phyloP scores from a whole-genome alignment of 1,284 basidiomycete genomes.

The Bondarzewia mesenterica region DNA sequence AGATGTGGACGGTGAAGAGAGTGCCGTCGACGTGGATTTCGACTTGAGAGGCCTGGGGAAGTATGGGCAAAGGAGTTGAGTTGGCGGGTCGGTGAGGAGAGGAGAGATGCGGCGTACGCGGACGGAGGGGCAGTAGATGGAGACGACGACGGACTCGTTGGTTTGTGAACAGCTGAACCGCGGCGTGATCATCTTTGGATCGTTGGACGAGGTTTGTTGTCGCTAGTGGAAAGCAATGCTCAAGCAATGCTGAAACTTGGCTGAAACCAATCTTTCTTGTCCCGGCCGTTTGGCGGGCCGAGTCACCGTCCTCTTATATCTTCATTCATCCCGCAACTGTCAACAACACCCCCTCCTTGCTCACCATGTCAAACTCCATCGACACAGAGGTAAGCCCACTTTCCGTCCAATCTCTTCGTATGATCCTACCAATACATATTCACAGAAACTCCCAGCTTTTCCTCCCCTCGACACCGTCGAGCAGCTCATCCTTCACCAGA shows the following conservation, averaged over 20 bases:
- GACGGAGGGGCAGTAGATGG: slow-evolving; percentile 69
- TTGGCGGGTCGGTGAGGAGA: slow-evolving; percentile 12
- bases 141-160: slow-evolving; percentile 46
- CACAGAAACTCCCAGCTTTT: slow-evolving; percentile 60
- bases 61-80: slow-evolving; percentile 6
- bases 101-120: slow-evolving; percentile 43
- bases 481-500: slow-evolving; percentile 66
- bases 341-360: not conserved
- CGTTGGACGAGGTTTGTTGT: too few relatives aligned
- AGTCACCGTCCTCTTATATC: not conserved
- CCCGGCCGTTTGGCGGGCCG: too few relatives aligned
- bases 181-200: slow-evolving; percentile 63
- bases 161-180: slow-evolving; percentile 70
- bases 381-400: slow-evolving; percentile 45
- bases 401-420: not conserved
- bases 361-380: slow-evolving; percentile 27
- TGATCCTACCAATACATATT: not conserved
- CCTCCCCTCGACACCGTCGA: slow-evolving; percentile 68
- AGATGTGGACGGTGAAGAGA: slow-evolving; percentile 66
- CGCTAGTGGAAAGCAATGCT: too few relatives aligned
- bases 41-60: slow-evolving; percentile 62
- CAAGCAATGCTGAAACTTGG: too few relatives aligned
- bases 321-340: not conserved
- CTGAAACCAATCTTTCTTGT: too few relatives aligned
- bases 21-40: slow-evolving; percentile 70